Evolutionary conservation across 768 basidiomycete species (phyloP).

Genomic region (Galerina sulciceps): DNA sequence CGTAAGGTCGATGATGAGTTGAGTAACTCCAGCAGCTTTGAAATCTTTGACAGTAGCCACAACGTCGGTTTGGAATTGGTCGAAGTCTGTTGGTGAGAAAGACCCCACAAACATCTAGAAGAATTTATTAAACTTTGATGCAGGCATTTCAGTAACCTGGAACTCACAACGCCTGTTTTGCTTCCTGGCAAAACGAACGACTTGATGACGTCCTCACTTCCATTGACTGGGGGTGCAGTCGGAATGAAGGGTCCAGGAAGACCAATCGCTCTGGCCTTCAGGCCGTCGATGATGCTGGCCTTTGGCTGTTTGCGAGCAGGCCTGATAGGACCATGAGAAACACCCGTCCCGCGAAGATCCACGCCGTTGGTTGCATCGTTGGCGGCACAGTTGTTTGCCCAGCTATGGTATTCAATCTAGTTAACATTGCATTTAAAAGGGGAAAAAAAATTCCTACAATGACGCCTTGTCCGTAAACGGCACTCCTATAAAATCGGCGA

Average conservation of each 20-base stretch:
- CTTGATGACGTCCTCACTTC: slow-evolving; percentile 56
- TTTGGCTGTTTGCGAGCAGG: slow-evolving; percentile 31
- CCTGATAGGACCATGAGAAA: slow-evolving; percentile 7
- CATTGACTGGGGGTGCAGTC: slow-evolving; percentile 45
- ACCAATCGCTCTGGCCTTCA: slow-evolving; percentile 41
- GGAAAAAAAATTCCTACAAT: slow-evolving; percentile 43
- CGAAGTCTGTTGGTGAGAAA: slow-evolving; percentile 51
- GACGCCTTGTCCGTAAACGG: slow-evolving; percentile 55
- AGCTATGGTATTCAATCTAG: slow-evolving; percentile 39
- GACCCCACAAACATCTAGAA: slow-evolving; percentile 64
- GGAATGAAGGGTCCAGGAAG: slow-evolving; percentile 55
- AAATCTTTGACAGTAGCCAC: slow-evolving; percentile 49
- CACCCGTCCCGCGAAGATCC: slow-evolving; percentile 13
- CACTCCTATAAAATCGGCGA: slow-evolving; percentile 49
- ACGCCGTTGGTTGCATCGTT: slow-evolving; percentile 30
- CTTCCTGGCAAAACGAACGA: slow-evolving; percentile 59
- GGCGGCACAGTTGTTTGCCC: slow-evolving; percentile 62
- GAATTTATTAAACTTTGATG: neutral
- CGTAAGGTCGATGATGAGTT: slow-evolving; percentile 59
- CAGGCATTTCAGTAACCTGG: neutral
- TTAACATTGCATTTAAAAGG: neutral
- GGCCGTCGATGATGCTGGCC: slow-evolving; percentile 47
- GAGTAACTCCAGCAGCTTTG: slow-evolving; percentile 50
- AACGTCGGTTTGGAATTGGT: slow-evolving; percentile 55
- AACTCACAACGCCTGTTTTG: slow-evolving; percentile 61